Base-by-base conservation (phyloP, 1,284 basidiomycete species). In the Puccinia coronata region DNA sequence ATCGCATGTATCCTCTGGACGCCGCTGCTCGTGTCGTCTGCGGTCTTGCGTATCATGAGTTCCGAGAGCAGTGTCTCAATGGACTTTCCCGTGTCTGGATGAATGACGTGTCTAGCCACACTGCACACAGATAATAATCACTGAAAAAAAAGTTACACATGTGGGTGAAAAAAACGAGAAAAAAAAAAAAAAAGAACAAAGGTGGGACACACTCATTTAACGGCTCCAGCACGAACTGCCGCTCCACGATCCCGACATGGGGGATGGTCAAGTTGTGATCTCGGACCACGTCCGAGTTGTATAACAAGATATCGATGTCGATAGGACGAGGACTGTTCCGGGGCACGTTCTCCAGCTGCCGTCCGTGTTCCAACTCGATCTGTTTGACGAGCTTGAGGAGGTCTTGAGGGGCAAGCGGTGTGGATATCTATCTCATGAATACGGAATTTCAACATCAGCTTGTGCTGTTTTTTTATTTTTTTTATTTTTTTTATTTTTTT, bases 181-280 rank as follows among this genome's bases (percentile, higher is more conserved):
- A 14, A n/a, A 75, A 41, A 5, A 75, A 36, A 39, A 2, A 20
- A 39, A 77, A 55, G 16, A n/a, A 43, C 77, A 16, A 1, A n/a
- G n/a, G n/a, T n/a, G n/a, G n/a, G n/a, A n/a, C n/a, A n/a, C n/a
- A 80, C 78, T 99, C 96, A 61, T 89, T 89, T 65, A 98, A 85
- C 1, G 97, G 96, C 18, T 93, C 88, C 49, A 99, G 88, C 0
- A 98, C 96, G 84, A 98, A 99, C 84, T 96, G 94, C 57, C 96
- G 88, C 87, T 98, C 96, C 0, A 87, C 86, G 49, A 97, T 87
- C 69, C 91, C 89, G 2, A 91, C 91, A 87, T 99, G 97, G 0
- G 96, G 96, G 9, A 97, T 88, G 9, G 93, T 89, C 18, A 98
- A 88, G 43, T 41, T 90, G 18, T 86, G 88, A 1, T 92, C 91